Conservation (phyloP, 1,284 basidiomycete genomes). For the Lignosus rhinocerotis region DNA sequence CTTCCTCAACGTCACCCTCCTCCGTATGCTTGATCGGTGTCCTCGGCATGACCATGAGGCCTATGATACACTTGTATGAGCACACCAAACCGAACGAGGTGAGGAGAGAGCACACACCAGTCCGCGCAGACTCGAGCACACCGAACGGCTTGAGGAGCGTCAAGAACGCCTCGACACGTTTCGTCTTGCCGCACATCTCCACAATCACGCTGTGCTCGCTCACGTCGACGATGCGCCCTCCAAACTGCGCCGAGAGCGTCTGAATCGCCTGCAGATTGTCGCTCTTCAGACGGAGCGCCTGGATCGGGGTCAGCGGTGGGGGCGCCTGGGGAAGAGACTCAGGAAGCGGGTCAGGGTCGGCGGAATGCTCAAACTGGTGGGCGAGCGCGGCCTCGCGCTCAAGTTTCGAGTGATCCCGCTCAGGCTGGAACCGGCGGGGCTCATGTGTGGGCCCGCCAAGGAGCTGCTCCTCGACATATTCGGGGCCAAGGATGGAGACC, state of each 20-base stretch:
- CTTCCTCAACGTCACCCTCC: slow-evolving; percentile 55
- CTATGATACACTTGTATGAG: slow-evolving; percentile 42
- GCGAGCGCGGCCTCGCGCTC: slow-evolving; percentile 72
- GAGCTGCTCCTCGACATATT: slow-evolving; percentile 93
- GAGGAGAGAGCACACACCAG: slow-evolving; percentile 56
- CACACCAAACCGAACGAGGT: background rate
- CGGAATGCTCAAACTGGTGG: slow-evolving; percentile 68
- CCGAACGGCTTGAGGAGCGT: slow-evolving; percentile 93
- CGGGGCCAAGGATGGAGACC: slow-evolving; percentile 93
- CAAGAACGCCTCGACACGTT: slow-evolving; percentile 91
- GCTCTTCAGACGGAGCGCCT: slow-evolving; percentile 89
- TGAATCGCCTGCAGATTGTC: slow-evolving; percentile 88
- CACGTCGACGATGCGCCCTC: slow-evolving; percentile 92
- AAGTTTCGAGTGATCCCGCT: slow-evolving; percentile 47
- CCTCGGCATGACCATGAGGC: slow-evolving; percentile 95
- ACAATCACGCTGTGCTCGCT: slow-evolving; percentile 94
- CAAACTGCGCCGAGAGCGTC: slow-evolving; percentile 86
- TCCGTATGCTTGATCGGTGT: slow-evolving; percentile 80
- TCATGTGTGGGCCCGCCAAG: slow-evolving; percentile 81
- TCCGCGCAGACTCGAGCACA: slow-evolving; percentile 73
- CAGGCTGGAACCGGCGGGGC: slow-evolving; percentile 44
- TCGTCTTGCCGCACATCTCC: slow-evolving; percentile 92
- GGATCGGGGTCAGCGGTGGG: slow-evolving; percentile 54
- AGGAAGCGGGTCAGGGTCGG: slow-evolving; percentile 26
- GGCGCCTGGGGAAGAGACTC: slow-evolving; percentile 1